Percentiles rank a stretch among this genome's conserved stretches.
These are phyloP conservation scores for Boechera retrofracta DNA, from an alignment of 345 rosid species.

Conservation along the genomic window DNA sequence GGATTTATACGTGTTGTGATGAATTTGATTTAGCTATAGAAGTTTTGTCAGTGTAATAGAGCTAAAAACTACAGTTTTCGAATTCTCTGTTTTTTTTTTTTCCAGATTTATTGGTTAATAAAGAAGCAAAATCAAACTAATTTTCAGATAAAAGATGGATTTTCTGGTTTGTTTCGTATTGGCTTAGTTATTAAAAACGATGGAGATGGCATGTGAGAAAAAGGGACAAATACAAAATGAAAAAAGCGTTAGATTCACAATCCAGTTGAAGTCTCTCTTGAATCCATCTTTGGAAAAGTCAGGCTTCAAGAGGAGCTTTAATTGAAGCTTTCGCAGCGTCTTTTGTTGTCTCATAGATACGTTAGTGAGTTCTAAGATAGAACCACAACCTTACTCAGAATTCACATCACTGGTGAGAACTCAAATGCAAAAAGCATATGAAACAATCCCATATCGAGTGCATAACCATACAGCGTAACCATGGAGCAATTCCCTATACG, in stretches of 20 bases:
- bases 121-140: conserved; percentile 9
- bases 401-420: conserved; percentile 87
- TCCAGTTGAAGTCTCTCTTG: conserved; percentile 18
- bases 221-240: conserved; percentile 1
- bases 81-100: conserved; percentile 15
- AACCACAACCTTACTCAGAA: conserved; percentile 79
- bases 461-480: conserved; percentile 72
- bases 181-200: not conserved
- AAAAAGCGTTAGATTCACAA: not conserved
- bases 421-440: conserved; percentile 85
- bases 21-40: conserved; percentile 34
- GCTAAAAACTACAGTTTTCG: conserved; percentile 29
- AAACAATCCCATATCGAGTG: conserved; percentile 82
- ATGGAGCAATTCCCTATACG: too few relatives aligned
- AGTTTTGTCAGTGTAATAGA: conserved; percentile 41
- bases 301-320: not conserved
- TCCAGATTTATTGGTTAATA: conserved; percentile 27
- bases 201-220: conserved; percentile 5
- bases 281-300: not conserved
- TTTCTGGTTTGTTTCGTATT: not conserved
- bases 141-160: not conserved
- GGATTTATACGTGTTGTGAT: conserved; percentile 29
- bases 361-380: conserved; percentile 47
- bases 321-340: not conserved
- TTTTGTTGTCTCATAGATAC: not conserved